Evolutionary conservation across 1,284 basidiomycete genomes (phyloP), one percentile per base, ranked within the genome.

Genomic region (Pseudozyma sp.): DNA sequence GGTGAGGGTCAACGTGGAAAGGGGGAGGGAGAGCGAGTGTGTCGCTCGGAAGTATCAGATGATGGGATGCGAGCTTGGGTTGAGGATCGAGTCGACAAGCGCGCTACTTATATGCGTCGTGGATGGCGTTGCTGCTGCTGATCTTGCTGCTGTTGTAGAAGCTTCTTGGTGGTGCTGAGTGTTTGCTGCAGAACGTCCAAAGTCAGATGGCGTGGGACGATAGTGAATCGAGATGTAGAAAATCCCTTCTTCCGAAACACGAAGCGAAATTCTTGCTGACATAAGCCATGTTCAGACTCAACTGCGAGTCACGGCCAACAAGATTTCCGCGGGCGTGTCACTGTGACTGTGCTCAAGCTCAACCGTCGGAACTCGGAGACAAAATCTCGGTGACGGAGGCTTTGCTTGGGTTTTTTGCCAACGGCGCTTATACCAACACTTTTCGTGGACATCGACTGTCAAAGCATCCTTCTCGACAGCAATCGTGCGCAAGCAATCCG

Each of bases 221-320:
- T 13, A 30, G 37, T 7, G 16, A 35, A 16, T 10, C 48, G 34
- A 47, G 50, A 59, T 59, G 60, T 55, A 69, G 60, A 64, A 69
- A 69, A 68, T 61, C 50, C 58, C 54, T 54, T 35, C 24, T 14
- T 31, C 14, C 29, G 43, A 17, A 24, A 13, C n/a, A 14, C 29
- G 46, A 17, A 16, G 7, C 35, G 39, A 62, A 68, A 54, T 59
- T 60, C 52, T 63, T 63, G 67, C 55, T 75, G 56, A 76, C 54
- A n/a, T 71, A 65, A 74, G 55, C 75, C 5, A 42, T 16, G 17
- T 4, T 40, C 29, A 19, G 47, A 59, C 48, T 67, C 64, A 47
- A 66, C 3, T 30, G 42, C 47, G 63, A 66, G 63, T 66, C 63
- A 66, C 19, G 42, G 2, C 14, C 10, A 37, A 4, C 24, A 24